Evolutionary conservation across 371 early-diverging fungal genomes (phyloP).

Genomic region (Synchytrium microbalum): DNA sequence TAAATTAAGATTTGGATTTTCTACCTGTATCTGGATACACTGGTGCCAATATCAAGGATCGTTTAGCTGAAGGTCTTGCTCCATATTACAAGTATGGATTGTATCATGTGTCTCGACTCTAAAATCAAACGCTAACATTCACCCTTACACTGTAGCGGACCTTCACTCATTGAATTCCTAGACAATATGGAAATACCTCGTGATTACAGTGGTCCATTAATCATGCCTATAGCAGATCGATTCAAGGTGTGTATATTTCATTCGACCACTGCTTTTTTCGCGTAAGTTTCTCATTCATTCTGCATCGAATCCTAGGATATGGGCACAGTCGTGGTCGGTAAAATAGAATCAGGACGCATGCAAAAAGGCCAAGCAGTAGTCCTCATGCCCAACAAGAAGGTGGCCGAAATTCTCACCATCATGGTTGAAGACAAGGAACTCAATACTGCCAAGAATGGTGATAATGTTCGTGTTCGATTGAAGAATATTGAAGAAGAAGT

Average conservation of each 20-base stretch:
- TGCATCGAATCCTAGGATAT: constrained; percentile 76
- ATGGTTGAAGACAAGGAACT: constrained; percentile 75
- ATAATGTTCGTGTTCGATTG: constrained; percentile 85
- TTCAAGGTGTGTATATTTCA: constrained; percentile 66
- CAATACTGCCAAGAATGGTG: constrained; percentile 74
- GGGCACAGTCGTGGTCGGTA: constrained; percentile 92
- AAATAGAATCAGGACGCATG: constrained; percentile 88
- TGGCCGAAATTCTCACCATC: constrained; percentile 71
- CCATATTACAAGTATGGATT: constrained; percentile 66
- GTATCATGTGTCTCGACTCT: no score
- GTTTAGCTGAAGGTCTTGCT: constrained; percentile 51
- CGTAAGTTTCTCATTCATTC: no score
- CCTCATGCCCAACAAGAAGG: constrained; percentile 83
- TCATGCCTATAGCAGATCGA: constrained; percentile 91
- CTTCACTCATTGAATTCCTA: constrained; percentile 82
- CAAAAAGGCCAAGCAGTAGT: constrained; percentile 74
- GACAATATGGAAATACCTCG: constrained; percentile 79
- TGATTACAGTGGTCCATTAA: constrained; percentile 75
- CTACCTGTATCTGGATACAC: constrained; percentile 94
- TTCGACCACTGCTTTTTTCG: constrained; percentile 1
- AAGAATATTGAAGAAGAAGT: constrained; percentile 91
- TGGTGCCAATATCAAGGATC: constrained; percentile 92
- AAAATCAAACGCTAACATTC: no score
- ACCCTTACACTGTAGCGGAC: constrained; percentile 48
- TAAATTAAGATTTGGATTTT: constrained; percentile 59